These are phyloP conservation scores for Candida multigemmis DNA, from an alignment of 805 yeast species.

Conservation along the genomic window DNA sequence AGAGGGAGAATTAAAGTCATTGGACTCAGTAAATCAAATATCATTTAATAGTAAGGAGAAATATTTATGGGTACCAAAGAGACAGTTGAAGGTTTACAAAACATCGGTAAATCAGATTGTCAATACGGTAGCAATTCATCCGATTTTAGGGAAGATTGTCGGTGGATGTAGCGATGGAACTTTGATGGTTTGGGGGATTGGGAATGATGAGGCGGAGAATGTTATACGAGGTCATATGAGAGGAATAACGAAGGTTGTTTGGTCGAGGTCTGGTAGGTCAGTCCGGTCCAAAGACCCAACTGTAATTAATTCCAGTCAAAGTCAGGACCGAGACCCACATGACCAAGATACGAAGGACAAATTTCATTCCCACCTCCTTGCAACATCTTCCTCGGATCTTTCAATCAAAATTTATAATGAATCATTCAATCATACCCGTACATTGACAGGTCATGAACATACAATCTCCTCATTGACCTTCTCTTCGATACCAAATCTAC, in stretches of 20 bases:
- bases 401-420: slow-evolving; percentile 68
- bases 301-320: slow-evolving; percentile 11
- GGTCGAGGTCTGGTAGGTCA: no score
- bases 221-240: slow-evolving; percentile 72
- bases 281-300: slow-evolving; percentile 34
- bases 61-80: slow-evolving; percentile 56
- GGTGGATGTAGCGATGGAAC: slow-evolving; percentile 69
- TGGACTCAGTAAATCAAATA: slow-evolving; percentile 29
- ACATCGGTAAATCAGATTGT: slow-evolving; percentile 51
- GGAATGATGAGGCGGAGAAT: slow-evolving; percentile 50
- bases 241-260: slow-evolving; percentile 47
- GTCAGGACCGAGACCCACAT: slow-evolving; percentile 1
- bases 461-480: slow-evolving; percentile 61
- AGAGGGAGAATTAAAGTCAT: slow-evolving; percentile 46
- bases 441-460: slow-evolving; percentile 82
- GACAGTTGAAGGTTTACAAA: slow-evolving; percentile 32
- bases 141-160: slow-evolving; percentile 54
- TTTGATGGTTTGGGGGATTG: slow-evolving; percentile 55
- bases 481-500: slow-evolving; percentile 33
- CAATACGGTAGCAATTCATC: slow-evolving; percentile 63
- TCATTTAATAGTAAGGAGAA: slow-evolving; percentile 14
- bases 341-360: not conserved
- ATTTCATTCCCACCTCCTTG: slow-evolving; percentile 21
- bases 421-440: slow-evolving; percentile 45
- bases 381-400: slow-evolving; percentile 45